phyloP scores from a whole-genome alignment of 1,139 yeast genomes.

The Suhomyces bolitotheri region DNA sequence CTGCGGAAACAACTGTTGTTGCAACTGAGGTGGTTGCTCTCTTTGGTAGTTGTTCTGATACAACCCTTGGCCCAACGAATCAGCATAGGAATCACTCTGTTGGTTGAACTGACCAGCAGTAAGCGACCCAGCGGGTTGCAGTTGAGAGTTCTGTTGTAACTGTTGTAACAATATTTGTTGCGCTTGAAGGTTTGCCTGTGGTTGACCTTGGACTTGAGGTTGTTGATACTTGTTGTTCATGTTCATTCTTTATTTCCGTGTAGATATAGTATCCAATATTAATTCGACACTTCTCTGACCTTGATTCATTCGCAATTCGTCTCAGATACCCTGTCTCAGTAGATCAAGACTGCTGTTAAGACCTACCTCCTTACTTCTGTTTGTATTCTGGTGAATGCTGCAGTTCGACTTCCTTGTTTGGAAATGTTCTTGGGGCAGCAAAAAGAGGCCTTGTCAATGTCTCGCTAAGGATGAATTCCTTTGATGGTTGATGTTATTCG shows the following conservation, averaged over 20 bases:
- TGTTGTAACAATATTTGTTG: constrained; percentile 49
- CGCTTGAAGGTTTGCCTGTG: constrained; percentile 36
- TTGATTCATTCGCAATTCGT: constrained; percentile 9
- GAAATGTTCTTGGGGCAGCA: constrained; percentile 1
- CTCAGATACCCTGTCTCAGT: constrained; percentile 1
- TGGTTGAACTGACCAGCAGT: constrained; percentile 26
- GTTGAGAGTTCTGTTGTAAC: constrained; percentile 40
- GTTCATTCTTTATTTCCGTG: constrained; percentile 21
- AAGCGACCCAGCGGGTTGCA: constrained; percentile 15
- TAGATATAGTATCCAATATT: constrained; percentile 9
- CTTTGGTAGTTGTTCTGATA: constrained; percentile 34
- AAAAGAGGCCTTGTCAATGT: constrained; percentile 1
- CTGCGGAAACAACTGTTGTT: constrained; percentile 25
- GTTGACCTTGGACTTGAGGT: constrained; percentile 33
- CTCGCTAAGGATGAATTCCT: constrained; percentile 4
- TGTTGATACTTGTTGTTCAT: constrained; percentile 36
- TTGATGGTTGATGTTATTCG: constrained; percentile 5
- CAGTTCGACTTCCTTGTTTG: too few relatives aligned
- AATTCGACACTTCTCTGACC: constrained; percentile 4
- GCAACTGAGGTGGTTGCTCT: constrained; percentile 28
- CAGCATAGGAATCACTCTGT: constrained; percentile 26
- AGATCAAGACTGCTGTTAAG: constrained; percentile 1
- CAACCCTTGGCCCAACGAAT: constrained; percentile 36
- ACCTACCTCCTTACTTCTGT: constrained; percentile 7
- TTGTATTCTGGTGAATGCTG: constrained; percentile 1